phyloP scores from a whole-genome alignment of 2,329 filamentous ascomycete genomes.

The Colletotrichum sp. region DNA sequence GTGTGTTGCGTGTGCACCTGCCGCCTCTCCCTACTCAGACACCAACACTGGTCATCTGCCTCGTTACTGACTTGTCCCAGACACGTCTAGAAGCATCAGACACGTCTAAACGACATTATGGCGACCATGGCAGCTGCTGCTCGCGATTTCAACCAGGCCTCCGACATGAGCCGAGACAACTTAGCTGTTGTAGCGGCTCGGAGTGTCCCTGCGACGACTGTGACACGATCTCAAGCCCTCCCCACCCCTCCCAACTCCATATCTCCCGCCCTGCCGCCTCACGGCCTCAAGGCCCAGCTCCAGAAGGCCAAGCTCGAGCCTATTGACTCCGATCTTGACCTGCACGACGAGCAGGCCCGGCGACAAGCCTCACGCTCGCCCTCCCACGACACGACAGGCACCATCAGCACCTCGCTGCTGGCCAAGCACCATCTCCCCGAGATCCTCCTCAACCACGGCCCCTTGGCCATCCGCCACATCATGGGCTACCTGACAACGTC shows the following conservation, averaged over 20 bases:
- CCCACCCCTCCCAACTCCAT: conserved; percentile 96
- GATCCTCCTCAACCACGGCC: conserved; percentile 88
- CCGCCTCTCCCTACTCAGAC: not conserved
- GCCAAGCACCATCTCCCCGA: conserved; percentile 90
- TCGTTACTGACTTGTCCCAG: conserved; percentile 28
- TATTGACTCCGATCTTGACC: conserved; percentile 86
- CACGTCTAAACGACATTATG: conserved; percentile 50
- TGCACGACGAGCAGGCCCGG: conserved; percentile 55
- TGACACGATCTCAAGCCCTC: conserved; percentile 69
- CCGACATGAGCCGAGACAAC: conserved; percentile 66
- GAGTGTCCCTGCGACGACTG: conserved; percentile 60
- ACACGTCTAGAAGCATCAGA: conserved; percentile 50
- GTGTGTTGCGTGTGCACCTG: not conserved
- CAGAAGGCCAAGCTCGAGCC: conserved; percentile 64
- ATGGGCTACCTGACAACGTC: conserved; percentile 94
- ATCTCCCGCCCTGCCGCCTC: conserved; percentile 84
- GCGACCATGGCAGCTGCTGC: conserved; percentile 70
- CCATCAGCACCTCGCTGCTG: conserved; percentile 84
- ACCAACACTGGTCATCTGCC: conserved; percentile 14
- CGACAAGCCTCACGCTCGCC: conserved; percentile 46
- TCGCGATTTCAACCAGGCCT: conserved; percentile 70
- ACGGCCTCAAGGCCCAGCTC: conserved; percentile 75
- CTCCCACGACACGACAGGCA: conserved; percentile 73
- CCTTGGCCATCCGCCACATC: conserved; percentile 91
- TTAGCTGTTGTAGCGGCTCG: conserved; percentile 74